These are phyloP conservation scores for Zymoseptoria brevis DNA, from an alignment of 2,329 filamentous ascomycete species.

Conservation along the genomic window DNA sequence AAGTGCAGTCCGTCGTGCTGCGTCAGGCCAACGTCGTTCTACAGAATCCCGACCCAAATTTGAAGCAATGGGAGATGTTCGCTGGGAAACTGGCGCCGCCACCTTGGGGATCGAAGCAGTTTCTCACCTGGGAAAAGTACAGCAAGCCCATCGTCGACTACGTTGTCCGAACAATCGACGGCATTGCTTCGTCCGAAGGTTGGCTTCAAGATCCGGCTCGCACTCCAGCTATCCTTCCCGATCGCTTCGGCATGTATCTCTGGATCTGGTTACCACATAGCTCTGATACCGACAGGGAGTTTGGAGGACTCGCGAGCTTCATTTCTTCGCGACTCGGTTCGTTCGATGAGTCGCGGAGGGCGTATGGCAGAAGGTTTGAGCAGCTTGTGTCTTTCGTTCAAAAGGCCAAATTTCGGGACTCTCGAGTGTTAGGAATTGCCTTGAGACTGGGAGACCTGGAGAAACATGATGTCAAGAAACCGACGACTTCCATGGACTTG, in stretches of 20 bases:
- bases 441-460: neutral
- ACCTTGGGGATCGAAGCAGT: neutral
- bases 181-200: slow-evolving; percentile 9
- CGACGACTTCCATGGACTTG: neutral
- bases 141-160: slow-evolving; percentile 10
- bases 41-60: neutral
- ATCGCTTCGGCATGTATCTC: slow-evolving; percentile 21
- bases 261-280: slow-evolving; percentile 23
- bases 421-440: neutral
- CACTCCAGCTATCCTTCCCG: slow-evolving; percentile 11
- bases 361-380: neutral
- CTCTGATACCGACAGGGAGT: neutral
- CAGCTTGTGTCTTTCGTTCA: neutral
- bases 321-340: neutral
- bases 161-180: slow-evolving; percentile 9
- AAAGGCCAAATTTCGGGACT: neutral
- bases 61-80: slow-evolving; percentile 3
- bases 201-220: slow-evolving; percentile 11
- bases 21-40: slow-evolving; percentile 9
- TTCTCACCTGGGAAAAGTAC: slow-evolving; percentile 5
- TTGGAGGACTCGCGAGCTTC: neutral
- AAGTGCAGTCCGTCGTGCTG: slow-evolving; percentile 5
- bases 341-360: neutral
- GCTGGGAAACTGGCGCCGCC: neutral
- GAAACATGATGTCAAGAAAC: neutral